Conservation (phyloP, 225 moss, liverwort and hornwort genomes). For the Bryum argenteum region DNA sequence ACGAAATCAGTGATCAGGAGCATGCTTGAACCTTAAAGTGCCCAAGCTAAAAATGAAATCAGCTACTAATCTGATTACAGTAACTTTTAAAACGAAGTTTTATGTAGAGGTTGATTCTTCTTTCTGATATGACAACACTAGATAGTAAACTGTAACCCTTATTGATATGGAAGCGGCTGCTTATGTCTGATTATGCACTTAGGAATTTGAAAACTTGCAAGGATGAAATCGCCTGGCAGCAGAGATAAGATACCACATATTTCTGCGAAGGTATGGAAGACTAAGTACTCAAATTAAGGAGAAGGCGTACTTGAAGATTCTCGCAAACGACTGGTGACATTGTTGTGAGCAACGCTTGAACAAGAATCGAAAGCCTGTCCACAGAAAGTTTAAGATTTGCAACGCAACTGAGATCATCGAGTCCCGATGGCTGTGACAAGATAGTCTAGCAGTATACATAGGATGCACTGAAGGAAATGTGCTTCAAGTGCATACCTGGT, state of each 20-base stretch:
- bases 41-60: not conserved
- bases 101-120: not conserved
- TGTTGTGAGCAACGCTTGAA: constrained; percentile 81
- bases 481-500: constrained; percentile 57
- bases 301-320: constrained; percentile 72
- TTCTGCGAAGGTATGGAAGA: constrained; percentile 10
- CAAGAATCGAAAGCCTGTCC: constrained; percentile 76
- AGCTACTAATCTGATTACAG: not conserved
- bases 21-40: not conserved
- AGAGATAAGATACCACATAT: not conserved
- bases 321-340: constrained; percentile 70
- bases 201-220: not conserved
- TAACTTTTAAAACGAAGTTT: not conserved
- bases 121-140: not conserved
- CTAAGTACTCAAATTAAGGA: constrained; percentile 8
- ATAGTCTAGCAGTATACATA: not conserved
- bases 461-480: constrained; percentile 3
- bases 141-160: not conserved
- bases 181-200: not conserved
- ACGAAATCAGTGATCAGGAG: constrained; percentile 20
- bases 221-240: not conserved
- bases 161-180: not conserved
- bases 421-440: constrained; percentile 15
- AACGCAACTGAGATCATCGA: constrained; percentile 6
- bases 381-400: constrained; percentile 22